These are phyloP conservation scores for Colletotrichum karsti DNA, from an alignment of 2,329 filamentous ascomycete genomes.

Conservation along the genomic window DNA sequence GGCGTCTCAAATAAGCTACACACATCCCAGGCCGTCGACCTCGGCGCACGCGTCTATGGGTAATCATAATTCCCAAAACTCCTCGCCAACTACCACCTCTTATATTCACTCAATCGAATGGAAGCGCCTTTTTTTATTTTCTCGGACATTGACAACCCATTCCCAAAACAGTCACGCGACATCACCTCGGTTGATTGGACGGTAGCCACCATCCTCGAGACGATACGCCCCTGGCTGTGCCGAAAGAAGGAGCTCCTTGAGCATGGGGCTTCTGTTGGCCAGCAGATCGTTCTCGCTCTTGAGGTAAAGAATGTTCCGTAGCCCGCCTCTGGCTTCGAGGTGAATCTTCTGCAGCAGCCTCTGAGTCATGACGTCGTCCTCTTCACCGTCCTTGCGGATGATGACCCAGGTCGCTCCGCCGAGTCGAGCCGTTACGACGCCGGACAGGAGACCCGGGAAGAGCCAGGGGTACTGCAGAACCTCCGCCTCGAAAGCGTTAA, in stretches of 20 bases:
- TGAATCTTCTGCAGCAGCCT: conserved; percentile 31
- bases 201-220: conserved; percentile 31
- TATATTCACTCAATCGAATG: not conserved
- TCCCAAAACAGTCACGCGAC: conserved; percentile 1
- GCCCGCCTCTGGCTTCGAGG: conserved; percentile 36
- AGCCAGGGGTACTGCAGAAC: conserved; percentile 93
- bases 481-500: conserved; percentile 89
- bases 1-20: not conserved
- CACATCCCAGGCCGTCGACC: not conserved
- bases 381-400: conserved; percentile 27
- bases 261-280: conserved; percentile 31
- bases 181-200: conserved; percentile 30
- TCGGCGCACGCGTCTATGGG: not conserved
- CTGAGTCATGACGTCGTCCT: conserved; percentile 20
- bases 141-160: not conserved
- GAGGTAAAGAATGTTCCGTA: conserved; percentile 36
- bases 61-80: not conserved
- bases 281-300: conserved; percentile 30
- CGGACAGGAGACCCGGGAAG: conserved; percentile 81
- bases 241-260: conserved; percentile 30
- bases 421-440: conserved; percentile 77
- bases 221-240: conserved; percentile 31
- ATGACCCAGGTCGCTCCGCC: conserved; percentile 61
- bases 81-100: not conserved
- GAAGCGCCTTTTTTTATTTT: not conserved